These are phyloP conservation scores for Cucurbitaria berberidis DNA, from an alignment of 2,329 filamentous ascomycete species.

Conservation along the genomic window DNA sequence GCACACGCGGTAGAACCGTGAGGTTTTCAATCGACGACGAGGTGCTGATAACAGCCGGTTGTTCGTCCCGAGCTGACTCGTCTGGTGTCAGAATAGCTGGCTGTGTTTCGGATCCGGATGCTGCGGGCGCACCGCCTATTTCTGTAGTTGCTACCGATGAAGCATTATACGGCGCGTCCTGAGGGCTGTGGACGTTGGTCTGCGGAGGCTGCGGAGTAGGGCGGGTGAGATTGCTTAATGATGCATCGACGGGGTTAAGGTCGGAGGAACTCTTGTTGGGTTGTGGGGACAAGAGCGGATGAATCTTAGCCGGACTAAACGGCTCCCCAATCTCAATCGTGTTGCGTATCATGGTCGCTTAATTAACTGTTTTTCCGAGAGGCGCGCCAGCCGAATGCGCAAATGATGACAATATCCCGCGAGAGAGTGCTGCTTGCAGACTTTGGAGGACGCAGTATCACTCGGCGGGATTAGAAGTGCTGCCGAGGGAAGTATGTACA, in stretches of 20 bases:
- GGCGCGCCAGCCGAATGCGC: slow-evolving; percentile 14
- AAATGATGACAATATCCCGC: slow-evolving; percentile 11
- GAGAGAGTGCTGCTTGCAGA: slow-evolving; percentile 6
- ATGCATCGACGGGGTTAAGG: slow-evolving; percentile 39
- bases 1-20: slow-evolving; percentile 37
- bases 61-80: slow-evolving; percentile 31
- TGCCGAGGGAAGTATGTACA: slow-evolving; percentile 24
- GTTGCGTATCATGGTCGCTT: slow-evolving; percentile 32
- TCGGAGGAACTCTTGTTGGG: slow-evolving; percentile 36
- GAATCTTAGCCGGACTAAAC: slow-evolving; percentile 43
- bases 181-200: slow-evolving; percentile 30
- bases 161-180: slow-evolving; percentile 34
- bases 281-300: slow-evolving; percentile 45
- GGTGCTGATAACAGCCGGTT: slow-evolving; percentile 31
- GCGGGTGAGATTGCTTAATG: slow-evolving; percentile 34
- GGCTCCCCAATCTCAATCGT: slow-evolving; percentile 37
- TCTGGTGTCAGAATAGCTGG: slow-evolving; percentile 31
- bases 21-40: slow-evolving; percentile 47
- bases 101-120: slow-evolving; percentile 16
- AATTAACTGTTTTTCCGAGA: slow-evolving; percentile 14
- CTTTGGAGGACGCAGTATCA: slow-evolving; percentile 11
- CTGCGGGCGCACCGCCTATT: slow-evolving; percentile 36
- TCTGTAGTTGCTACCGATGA: slow-evolving; percentile 36
- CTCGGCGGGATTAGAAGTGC: not conserved
- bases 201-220: slow-evolving; percentile 34